A percentile compares a stretch with the other conserved stretches of the same genome.
Evolutionary conservation across 2,329 filamentous ascomycete species (phyloP).

Genomic region (Lasiodiplodia theobromae): DNA sequence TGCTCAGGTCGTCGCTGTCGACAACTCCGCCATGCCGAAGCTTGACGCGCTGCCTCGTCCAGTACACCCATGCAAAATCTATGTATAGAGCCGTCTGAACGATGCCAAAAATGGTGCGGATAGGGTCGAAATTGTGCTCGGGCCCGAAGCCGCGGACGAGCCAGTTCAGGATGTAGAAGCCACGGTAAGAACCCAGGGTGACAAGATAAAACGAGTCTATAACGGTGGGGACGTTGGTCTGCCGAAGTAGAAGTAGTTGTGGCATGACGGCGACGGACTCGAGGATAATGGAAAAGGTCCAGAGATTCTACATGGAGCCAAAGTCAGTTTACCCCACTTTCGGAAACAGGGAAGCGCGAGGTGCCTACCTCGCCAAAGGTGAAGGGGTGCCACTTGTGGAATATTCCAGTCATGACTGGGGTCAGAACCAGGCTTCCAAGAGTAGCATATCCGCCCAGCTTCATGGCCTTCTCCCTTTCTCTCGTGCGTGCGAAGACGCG

Average conservation of each 20-base stretch:
- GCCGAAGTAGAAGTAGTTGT: conserved; percentile 87
- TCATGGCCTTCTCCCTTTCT: conserved; percentile 93
- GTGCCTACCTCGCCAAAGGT: conserved; percentile 31
- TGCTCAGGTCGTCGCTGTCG: conserved; percentile 84
- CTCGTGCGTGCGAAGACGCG: conserved; percentile 85
- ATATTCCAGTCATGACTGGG: conserved; percentile 75
- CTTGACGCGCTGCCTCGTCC: conserved; percentile 90
- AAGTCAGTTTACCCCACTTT: not conserved
- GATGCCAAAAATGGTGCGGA: conserved; percentile 84
- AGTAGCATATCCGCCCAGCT: conserved; percentile 76
- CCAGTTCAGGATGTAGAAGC: conserved; percentile 92
- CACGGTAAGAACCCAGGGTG: conserved; percentile 85
- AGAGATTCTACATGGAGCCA: conserved; percentile 67
- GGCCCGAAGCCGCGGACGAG: conserved; percentile 71
- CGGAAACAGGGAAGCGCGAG: not conserved
- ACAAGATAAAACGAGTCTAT: conserved; percentile 97
- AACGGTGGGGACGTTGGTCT: conserved; percentile 94
- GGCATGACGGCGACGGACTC: conserved; percentile 91
- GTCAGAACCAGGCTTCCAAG: conserved; percentile 70
- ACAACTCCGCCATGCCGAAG: conserved; percentile 86
- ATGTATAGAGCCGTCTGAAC: conserved; percentile 89
- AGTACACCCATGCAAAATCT: conserved; percentile 98
- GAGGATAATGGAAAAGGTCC: conserved; percentile 89
- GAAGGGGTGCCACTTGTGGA: conserved; percentile 53
- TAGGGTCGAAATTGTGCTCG: conserved; percentile 68